These are phyloP conservation scores for Aspergillus pseudonomiae DNA, from an alignment of 2,329 filamentous ascomycete species.

Conservation along the genomic window DNA sequence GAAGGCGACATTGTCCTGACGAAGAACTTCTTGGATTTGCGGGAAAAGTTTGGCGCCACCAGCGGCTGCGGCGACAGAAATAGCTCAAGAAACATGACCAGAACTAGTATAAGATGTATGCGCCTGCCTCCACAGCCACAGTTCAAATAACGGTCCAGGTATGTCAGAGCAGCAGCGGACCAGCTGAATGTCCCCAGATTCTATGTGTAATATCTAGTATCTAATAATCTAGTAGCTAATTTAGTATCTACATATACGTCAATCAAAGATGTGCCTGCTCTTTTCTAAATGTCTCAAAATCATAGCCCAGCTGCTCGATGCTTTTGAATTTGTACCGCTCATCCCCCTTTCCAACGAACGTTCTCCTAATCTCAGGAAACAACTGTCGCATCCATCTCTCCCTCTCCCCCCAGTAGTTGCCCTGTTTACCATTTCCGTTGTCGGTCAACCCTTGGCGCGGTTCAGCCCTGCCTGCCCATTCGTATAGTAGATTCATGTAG, in stretches of 20 bases:
- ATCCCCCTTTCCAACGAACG: conserved; percentile 69
- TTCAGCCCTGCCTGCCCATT: conserved; percentile 44
- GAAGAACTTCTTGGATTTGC: too few species aligned
- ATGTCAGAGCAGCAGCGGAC: too few species aligned
- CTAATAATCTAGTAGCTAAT: not conserved
- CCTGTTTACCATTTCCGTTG: conserved; percentile 62
- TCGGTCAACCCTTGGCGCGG: conserved; percentile 44
- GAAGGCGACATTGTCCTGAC: too few species aligned
- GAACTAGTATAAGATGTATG: too few species aligned
- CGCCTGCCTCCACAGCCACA: too few species aligned
- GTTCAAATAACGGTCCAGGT: too few species aligned
- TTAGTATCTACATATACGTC: not conserved
- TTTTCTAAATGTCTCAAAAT: conserved; percentile 50
- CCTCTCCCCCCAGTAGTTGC: conserved; percentile 71
- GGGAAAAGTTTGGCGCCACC: too few species aligned
- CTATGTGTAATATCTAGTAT: too few species aligned
- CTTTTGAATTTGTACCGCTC: conserved; percentile 59
- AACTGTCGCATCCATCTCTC: conserved; percentile 72
- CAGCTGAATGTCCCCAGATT: too few species aligned
- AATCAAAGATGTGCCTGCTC: conserved; percentile 18
- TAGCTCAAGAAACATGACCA: too few species aligned
- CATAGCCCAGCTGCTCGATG: conserved; percentile 73
- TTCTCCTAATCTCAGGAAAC: conserved; percentile 70
- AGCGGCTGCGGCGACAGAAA: too few species aligned
- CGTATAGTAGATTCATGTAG: conserved; percentile 49